Conservation (phyloP, 169 alveolate species). For the Plasmodium blacklocki region DNA sequence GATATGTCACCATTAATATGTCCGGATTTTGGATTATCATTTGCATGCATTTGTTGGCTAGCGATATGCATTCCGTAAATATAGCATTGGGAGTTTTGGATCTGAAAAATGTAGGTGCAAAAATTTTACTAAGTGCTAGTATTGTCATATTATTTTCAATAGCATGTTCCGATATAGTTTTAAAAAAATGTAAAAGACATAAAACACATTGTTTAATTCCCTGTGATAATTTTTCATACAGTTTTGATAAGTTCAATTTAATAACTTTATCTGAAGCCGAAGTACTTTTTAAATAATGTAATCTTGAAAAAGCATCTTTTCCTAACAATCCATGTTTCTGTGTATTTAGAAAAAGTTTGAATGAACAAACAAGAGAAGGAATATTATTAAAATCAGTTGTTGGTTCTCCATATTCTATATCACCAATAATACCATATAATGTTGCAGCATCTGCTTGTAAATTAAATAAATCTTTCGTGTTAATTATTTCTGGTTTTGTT, state of each 20-base stretch:
- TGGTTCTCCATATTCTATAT: conserved; percentile 79
- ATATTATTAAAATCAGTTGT: conserved; percentile 73
- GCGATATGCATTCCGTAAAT: conserved; percentile 41
- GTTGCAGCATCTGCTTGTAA: conserved; percentile 78
- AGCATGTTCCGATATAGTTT: conserved; percentile 46
- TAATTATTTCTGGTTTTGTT: conserved; percentile 72
- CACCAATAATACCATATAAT: conserved; percentile 79
- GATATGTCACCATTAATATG: conserved; percentile 15
- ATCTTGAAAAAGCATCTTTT: conserved; percentile 44
- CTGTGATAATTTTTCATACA: conserved; percentile 43
- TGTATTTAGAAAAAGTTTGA: conserved; percentile 80
- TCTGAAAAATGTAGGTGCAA: conserved; percentile 50
- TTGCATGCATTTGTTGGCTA: conserved; percentile 52
- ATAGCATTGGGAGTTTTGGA: conserved; percentile 31
- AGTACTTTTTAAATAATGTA: conserved; percentile 55
- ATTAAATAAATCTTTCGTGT: conserved; percentile 79
- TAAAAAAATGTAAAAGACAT: conserved; percentile 54
- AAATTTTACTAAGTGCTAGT: conserved; percentile 37
- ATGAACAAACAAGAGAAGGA: conserved; percentile 81
- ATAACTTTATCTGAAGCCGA: conserved; percentile 62
- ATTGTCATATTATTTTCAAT: conserved; percentile 70
- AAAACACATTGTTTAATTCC: conserved; percentile 41
- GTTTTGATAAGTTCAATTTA: conserved; percentile 25
- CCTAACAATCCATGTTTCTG: conserved; percentile 84
- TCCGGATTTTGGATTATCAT: conserved; percentile 62